Base-by-base conservation (phyloP, 179 eudicot species). In the Gypsophila paniculata region DNA sequence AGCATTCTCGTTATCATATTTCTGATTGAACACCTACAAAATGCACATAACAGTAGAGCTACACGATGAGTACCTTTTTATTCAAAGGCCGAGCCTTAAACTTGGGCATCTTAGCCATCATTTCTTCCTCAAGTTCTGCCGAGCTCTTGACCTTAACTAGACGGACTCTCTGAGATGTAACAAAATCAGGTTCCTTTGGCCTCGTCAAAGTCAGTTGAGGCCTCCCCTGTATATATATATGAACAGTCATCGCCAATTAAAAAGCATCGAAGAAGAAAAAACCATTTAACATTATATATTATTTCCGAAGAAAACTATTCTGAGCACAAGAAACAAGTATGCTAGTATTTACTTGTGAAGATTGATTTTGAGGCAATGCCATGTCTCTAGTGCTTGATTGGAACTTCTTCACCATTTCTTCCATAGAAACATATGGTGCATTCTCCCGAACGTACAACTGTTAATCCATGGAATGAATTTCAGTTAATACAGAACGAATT, bases 31-130 rank as follows among this genome's bases (percentile, higher is more conserved):
- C 8, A 52, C 52, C 9, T 46, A 48, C 59, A 5, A 26, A 6
- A 63, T 26, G 23, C 53, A n/a, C 5, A 17, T 3, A 39, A 42
- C 17, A 22, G 6, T 19, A 34, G 15, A 34, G 42, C 25, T 19
- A 76, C 25, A 15, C 68, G 25, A 23, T 21, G 0, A n/a, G 6
- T 70, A 91, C 98, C 93, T 93, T 93, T 70, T 88, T 89, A 76
- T 91, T 93, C 34, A 93, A 13, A 54, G 93, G 94, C 19, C 95
- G 84, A 44, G 99, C 98, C 85, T 89, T 93, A 49, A 93, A 93
- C 63, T 93, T 93, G 3, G 98, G 98, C 74, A 93, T 91, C 77
- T 94, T 91, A 26, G 99, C 93, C 97, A 94, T 89, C 95, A 88
- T 86, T 77, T 94, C 97, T 81, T 90, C 96, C 86, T 94, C 99